Percentiles rank a stretch among this genome's conserved stretches.
Conservation (phyloP, 2,329 filamentous ascomycete species). For the Nannizzia gypsea region DNA sequence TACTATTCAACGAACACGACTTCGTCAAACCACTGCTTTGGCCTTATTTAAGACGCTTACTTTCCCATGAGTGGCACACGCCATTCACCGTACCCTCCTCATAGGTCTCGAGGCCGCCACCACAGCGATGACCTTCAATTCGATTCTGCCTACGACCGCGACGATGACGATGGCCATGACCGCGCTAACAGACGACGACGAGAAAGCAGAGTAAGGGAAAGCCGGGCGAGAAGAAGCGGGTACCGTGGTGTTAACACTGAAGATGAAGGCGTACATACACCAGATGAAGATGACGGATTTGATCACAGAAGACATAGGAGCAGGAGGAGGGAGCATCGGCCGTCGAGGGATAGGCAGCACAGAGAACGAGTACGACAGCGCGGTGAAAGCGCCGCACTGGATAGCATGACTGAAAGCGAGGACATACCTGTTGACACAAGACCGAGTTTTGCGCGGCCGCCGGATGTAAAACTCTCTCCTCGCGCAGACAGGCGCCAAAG, state of each 20-base stretch:
- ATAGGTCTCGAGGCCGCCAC: conserved; percentile 11
- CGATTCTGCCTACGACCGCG: conserved; percentile 8
- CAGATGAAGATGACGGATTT: conserved; percentile 1
- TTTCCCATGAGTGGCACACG: background rate
- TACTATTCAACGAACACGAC: background rate
- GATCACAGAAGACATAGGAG: conserved; percentile 1
- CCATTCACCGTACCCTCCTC: conserved; percentile 15
- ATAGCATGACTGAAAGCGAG: conserved; percentile 13
- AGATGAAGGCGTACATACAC: background rate
- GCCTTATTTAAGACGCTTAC: background rate
- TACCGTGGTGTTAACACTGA: background rate
- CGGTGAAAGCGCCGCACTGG: conserved; percentile 14
- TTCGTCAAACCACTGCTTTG: background rate
- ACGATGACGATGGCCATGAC: conserved; percentile 3
- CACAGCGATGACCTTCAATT: conserved; percentile 6
- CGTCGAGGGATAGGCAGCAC: background rate
- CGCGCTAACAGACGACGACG: background rate
- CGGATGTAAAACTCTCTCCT: conserved; percentile 15
- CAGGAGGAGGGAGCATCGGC: background rate
- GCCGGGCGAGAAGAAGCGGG: background rate
- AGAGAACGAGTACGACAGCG: background rate
- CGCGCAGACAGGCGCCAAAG: conserved; percentile 5
- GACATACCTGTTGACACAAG: conserved; percentile 20
- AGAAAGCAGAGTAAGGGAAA: background rate
- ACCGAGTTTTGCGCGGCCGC: conserved; percentile 21